Evolutionary conservation across 225 moss, liverwort and hornwort species (phyloP).

Genomic region (Pseudoscleropodium purum): DNA sequence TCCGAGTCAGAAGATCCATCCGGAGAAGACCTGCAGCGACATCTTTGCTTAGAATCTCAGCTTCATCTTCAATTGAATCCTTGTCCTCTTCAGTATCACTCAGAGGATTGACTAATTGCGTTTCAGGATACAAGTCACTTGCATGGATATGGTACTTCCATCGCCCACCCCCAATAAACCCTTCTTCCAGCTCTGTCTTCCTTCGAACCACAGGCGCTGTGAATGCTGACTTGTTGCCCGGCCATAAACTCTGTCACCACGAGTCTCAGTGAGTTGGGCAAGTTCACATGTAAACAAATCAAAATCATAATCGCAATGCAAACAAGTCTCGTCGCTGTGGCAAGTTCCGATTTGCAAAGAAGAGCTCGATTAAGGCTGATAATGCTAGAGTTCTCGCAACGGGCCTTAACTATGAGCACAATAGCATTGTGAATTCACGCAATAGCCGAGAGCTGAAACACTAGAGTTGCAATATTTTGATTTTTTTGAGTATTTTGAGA

Average conservation of each 20-base stretch:
- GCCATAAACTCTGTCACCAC: constrained; percentile 37
- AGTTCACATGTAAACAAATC: neutral
- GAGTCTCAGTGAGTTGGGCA: neutral
- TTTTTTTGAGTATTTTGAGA: neutral
- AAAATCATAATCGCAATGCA: neutral
- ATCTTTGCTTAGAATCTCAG: constrained; percentile 57
- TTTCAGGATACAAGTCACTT: constrained; percentile 51
- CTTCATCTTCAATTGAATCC: constrained; percentile 62
- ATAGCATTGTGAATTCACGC: neutral
- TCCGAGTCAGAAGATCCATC: constrained; percentile 70
- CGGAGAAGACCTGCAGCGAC: constrained; percentile 80
- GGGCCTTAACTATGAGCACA: neutral
- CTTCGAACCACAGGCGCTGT: constrained; percentile 78
- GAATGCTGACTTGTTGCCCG: constrained; percentile 55
- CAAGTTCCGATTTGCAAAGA: neutral
- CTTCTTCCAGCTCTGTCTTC: constrained; percentile 53
- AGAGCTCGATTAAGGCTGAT: neutral
- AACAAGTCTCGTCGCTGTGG: neutral
- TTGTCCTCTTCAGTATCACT: constrained; percentile 55
- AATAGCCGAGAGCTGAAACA: neutral
- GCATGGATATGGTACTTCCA: constrained; percentile 71
- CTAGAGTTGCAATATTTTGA: too few relatives aligned
- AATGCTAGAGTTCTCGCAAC: neutral
- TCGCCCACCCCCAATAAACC: constrained; percentile 67
- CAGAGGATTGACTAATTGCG: constrained; percentile 5